Base-by-base conservation (phyloP, 106 monocot genomes). In the Platanthera guangdongensis region DNA sequence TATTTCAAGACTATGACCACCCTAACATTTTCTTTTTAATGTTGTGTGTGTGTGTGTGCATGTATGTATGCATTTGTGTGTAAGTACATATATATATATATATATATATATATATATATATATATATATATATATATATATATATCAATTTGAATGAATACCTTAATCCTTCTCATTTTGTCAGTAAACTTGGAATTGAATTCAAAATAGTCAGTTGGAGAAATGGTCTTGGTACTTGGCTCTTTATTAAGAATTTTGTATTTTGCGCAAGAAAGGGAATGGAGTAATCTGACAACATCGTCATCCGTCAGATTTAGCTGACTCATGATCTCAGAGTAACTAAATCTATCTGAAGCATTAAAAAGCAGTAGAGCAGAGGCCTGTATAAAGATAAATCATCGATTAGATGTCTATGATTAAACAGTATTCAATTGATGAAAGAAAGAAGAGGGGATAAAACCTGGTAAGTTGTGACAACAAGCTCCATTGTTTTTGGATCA, bases 131-230 rank as follows among this genome's bases (percentile, higher is more conserved):
- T 25, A 25, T 25, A 25, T 25, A 25, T 25, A 25, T 25, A 25
- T 25, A 25, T 25, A 25, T 25, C 25, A 47, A 75, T 28, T 30
- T 15, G 67, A 64, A 73, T 64, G 62, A 80, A 87, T 14, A 96
- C 96, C 89, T 96, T 96, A 65, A 96, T 88, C 59, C 86, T 88
- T 81, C 87, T 87, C 89, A 93, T 85, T 80, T 88, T 93, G 62
- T 92, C 90, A 12, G 93, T 93, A 85, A 97, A 97, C 77, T 91
- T 91, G 18, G 85, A 90, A 77, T 97, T 97, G 82, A 97, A 93
- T 75, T 83, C 87, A 70, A 97, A 97, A 14, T 81, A 70, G 77
- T 97, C 96, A 51, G 83, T 88, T 7, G 83, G 75, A 21, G 89
- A 83, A 14, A 97, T 89, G 9, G 82, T 82, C 76, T 92, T 88